Evolutionary conservation across 805 yeast species (phyloP).

Genomic region (Candida loeiensis): DNA sequence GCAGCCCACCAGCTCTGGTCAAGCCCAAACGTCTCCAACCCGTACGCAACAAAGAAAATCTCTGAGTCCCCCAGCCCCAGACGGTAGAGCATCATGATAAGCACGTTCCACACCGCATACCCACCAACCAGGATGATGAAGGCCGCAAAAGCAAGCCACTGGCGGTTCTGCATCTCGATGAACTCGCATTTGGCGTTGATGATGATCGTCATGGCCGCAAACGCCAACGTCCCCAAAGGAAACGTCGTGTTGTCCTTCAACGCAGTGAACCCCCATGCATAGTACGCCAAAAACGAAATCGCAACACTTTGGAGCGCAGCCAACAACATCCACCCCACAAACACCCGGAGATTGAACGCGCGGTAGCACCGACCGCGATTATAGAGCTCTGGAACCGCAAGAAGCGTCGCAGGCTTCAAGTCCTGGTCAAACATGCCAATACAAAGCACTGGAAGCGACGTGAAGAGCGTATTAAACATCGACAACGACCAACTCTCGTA

Average conservation of each 20-base stretch:
- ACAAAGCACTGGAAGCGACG: slow-evolving; percentile 86
- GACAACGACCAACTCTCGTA: slow-evolving; percentile 96
- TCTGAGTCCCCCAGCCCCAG: slow-evolving; percentile 38
- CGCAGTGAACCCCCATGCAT: slow-evolving; percentile 69
- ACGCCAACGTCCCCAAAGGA: slow-evolving; percentile 76
- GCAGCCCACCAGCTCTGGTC: slow-evolving; percentile 90
- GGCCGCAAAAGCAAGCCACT: slow-evolving; percentile 64
- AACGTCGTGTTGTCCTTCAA: slow-evolving; percentile 70
- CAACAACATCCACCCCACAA: slow-evolving; percentile 72
- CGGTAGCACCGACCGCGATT: slow-evolving; percentile 68
- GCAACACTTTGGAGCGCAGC: slow-evolving; percentile 73
- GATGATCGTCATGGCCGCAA: slow-evolving; percentile 65
- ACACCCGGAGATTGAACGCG: slow-evolving; percentile 68
- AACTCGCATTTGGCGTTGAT: slow-evolving; percentile 78
- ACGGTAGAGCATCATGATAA: slow-evolving; percentile 67
- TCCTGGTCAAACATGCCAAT: slow-evolving; percentile 96
- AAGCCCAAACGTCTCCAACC: slow-evolving; percentile 70
- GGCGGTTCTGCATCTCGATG: slow-evolving; percentile 74
- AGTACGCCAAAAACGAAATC: slow-evolving; percentile 62
- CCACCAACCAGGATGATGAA: slow-evolving; percentile 74
- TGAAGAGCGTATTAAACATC: slow-evolving; percentile 94
- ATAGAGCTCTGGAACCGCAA: slow-evolving; percentile 91
- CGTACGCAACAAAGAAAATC: slow-evolving; percentile 69
- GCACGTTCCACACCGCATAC: slow-evolving; percentile 78
- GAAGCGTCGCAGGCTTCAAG: slow-evolving; percentile 76